Evolutionary conservation across 768 basidiomycete genomes (phyloP), one percentile per base, ranked within the genome.

Genomic region (Hortiboletus campestris): DNA sequence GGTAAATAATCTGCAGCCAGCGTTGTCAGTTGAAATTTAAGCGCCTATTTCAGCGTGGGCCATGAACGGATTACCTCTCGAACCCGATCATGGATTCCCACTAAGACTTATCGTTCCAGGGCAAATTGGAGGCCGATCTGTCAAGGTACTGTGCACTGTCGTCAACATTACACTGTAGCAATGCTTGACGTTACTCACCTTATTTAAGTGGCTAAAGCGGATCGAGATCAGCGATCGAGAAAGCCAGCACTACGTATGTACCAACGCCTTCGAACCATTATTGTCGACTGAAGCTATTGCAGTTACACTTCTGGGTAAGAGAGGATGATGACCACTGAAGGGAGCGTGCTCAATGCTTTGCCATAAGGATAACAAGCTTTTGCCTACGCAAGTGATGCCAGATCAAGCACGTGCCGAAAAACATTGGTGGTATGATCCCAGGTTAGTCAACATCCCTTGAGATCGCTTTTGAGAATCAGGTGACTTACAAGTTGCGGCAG

Each of bases 51-150:
- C 17, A 68, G 75, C 75, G 8, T 79, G 82, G 81, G 78, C 75
- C 14, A 84, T 85, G 84, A 85, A 85, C 53, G 84, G 84, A 2
- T 66, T 78, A 22, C 76, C 78, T 60, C 66, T 87, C 9, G 77
- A 78, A 44, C 83, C 84, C 6, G 85, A 86, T 59, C 85, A 88
- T 56, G 85, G 85, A 12, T 84, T 77, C 59, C 85, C 85, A 1
- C 62, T 87, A n/a, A 76, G 85, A n/a, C 66, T 85, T 6, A 74
- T 87, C 55, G 74, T 86, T 0, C 84, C 85, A 0, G 81, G 82
- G 5, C 80, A 84, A 51, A 85, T 87, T 42, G 85, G 85, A 25
- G 85, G 83, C 5, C 72, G 81, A 28, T 78, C 76, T 28, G 81
- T 84, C n/a, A 75, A 71, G 68, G 60, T 70, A 56, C 14, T 43